These are phyloP conservation scores for Lepiota brunneoincarnata DNA, from an alignment of 768 basidiomycete species.

Conservation along the genomic window DNA sequence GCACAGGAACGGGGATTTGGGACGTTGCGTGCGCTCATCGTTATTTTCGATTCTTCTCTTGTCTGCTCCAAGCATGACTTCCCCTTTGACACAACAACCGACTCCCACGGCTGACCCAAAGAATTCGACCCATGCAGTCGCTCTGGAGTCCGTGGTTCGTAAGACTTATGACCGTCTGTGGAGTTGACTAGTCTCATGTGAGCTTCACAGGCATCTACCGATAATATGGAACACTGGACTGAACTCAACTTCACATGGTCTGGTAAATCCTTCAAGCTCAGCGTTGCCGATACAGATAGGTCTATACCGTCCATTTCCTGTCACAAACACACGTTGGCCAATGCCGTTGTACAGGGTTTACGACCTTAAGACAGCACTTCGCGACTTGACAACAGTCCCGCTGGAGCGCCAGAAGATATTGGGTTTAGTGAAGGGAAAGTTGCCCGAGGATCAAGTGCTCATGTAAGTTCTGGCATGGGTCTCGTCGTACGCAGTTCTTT, in stretches of 20 bases:
- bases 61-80: not conserved
- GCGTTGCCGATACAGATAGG: slow-evolving; percentile 80
- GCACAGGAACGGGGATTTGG: not conserved
- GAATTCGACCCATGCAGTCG: not conserved
- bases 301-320: slow-evolving; percentile 20
- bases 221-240: slow-evolving; percentile 48
- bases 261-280: slow-evolving; percentile 61
- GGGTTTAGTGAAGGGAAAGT: slow-evolving; percentile 79
- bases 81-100: not conserved
- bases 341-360: slow-evolving; percentile 54
- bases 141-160: not conserved
- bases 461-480: slow-evolving; percentile 43
- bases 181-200: not conserved
- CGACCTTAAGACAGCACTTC: slow-evolving; percentile 71
- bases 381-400: slow-evolving; percentile 73
- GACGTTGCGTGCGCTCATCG: not conserved
- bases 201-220: slow-evolving; percentile 8
- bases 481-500: slow-evolving; percentile 1
- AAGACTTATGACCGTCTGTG: not conserved
- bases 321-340: slow-evolving; percentile 4
- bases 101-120: not conserved
- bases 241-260: slow-evolving; percentile 71
- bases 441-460: slow-evolving; percentile 70
- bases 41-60: not conserved
- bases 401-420: slow-evolving; percentile 86